phyloP scores from a whole-genome alignment of 441 rosid genomes.

The Flueggea neowawraea region DNA sequence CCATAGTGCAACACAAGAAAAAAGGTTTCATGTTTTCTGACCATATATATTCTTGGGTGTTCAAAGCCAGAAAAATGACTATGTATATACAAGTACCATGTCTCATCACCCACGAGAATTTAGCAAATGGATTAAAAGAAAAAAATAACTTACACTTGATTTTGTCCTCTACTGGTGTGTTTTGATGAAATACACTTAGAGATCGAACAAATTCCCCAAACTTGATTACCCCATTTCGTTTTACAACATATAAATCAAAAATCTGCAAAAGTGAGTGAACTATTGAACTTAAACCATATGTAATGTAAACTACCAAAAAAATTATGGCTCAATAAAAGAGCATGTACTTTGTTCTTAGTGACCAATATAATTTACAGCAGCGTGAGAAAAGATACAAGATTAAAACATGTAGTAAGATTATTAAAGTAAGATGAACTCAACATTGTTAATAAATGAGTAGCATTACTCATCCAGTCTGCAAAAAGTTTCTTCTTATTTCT shows the following conservation, averaged over 20 bases:
- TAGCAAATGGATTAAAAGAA: background rate
- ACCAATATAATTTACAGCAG: too few relatives aligned
- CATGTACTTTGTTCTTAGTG: too few relatives aligned
- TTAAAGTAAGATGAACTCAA: background rate
- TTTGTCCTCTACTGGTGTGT: constrained; percentile 61
- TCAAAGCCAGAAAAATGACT: background rate
- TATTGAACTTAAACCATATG: too few relatives aligned
- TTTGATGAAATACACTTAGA: constrained; percentile 75
- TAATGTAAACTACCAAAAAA: too few relatives aligned
- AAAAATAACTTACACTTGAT: constrained; percentile 45
- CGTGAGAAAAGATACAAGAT: too few relatives aligned
- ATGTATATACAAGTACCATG: background rate
- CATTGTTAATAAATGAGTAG: background rate
- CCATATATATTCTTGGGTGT: too few relatives aligned
- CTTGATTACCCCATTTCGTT: constrained; percentile 86
- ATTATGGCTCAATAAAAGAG: too few relatives aligned
- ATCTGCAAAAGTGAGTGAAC: constrained; percentile 34
- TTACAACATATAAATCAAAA: constrained; percentile 81
- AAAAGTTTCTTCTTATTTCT: constrained; percentile 65
- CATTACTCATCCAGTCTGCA: constrained; percentile 67
- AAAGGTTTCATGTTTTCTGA: too few relatives aligned
- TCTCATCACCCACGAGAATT: background rate
- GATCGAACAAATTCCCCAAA: constrained; percentile 91
- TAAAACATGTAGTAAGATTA: background rate
- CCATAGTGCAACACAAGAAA: too few relatives aligned